Evolutionary conservation across 768 basidiomycete species (phyloP).

Genomic region (Trametes sanguinea): DNA sequence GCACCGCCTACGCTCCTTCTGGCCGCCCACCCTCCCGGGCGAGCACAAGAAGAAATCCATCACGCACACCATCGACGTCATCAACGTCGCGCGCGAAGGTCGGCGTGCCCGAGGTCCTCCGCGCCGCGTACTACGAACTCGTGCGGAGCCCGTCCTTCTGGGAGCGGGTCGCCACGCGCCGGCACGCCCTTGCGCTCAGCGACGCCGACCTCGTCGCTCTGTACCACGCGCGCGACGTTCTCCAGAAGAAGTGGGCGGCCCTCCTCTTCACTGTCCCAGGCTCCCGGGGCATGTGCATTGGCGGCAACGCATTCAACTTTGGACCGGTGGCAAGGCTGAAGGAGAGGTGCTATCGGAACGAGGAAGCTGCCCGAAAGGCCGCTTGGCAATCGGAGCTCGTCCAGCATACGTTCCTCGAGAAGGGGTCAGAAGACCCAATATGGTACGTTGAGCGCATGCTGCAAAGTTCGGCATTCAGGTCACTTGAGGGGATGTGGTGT

Average conservation of each 20-base stretch:
- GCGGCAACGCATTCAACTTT: background rate
- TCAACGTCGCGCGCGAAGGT: no score
- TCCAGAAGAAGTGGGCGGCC: background rate
- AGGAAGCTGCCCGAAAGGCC: background rate
- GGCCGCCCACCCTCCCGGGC: no score
- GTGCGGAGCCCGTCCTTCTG: conserved; percentile 34
- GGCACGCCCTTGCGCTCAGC: background rate
- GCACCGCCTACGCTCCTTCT: no score
- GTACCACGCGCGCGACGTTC: background rate
- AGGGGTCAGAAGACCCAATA: background rate
- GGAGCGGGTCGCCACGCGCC: conserved; percentile 12
- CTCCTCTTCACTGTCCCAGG: background rate
- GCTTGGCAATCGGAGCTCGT: background rate
- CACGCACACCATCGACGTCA: no score
- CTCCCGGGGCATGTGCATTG: background rate
- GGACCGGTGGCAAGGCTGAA: no score
- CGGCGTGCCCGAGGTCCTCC: no score
- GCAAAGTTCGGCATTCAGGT: background rate
- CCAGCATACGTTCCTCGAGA: background rate
- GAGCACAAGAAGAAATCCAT: no score
- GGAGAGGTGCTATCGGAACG: background rate
- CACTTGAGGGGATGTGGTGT: background rate
- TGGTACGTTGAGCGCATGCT: background rate
- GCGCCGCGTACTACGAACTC: conserved; percentile 26
- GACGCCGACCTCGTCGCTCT: background rate